Evolutionary conservation across 176 grass and related monocot genomes (phyloP), one percentile per base, ranked within the genome.

Genomic region (Triticum turgidum): DNA sequence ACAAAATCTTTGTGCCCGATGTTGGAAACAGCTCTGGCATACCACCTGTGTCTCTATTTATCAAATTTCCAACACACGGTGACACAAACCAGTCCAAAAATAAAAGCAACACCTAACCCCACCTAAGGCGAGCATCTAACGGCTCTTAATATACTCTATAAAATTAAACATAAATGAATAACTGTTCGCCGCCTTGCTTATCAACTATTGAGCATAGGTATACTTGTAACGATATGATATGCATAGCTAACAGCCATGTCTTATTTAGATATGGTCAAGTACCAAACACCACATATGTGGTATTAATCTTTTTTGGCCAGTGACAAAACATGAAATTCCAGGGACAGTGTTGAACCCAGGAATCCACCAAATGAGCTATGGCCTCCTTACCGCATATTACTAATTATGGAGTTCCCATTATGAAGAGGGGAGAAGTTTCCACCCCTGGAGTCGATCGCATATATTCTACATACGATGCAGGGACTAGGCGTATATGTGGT

Each of bases 321-420:
- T 76, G 32, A 21, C 42, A 22, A 35, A 76, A 83, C 22, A 83
- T 74, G 25, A 64, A 79, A 59, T 44, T 79, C 66, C 24, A 12
- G 0, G 24, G 5, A 11, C 18, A 79, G 41, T 64, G 69, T 10
- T 61, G 20, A 85, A 69, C 47, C 47, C 61, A 61, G 25, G 75
- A 30, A 47, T 81, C 15, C 61, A 30, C 22, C 21, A 76, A 44
- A 69, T 81, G 62, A 76, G 51, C 62, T 90, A 54, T 0, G 12
- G 11, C 9, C 4, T 52, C 35, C 62, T 66, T 33, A 44, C 61
- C 15, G 3, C 69, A 76, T 42, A 74, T 66, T 30, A 65, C 24
- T 27, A 65, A 73, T 27, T 73, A 37, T 89, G 72, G 77, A 73
- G 20, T 86, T 44, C 1, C 14, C 72, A 85, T 66, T 30, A 59